Evolutionary conservation across 1,284 basidiomycete genomes (phyloP), one percentile per base, ranked within the genome.

Genomic region (Rhodotorula sp.): DNA sequence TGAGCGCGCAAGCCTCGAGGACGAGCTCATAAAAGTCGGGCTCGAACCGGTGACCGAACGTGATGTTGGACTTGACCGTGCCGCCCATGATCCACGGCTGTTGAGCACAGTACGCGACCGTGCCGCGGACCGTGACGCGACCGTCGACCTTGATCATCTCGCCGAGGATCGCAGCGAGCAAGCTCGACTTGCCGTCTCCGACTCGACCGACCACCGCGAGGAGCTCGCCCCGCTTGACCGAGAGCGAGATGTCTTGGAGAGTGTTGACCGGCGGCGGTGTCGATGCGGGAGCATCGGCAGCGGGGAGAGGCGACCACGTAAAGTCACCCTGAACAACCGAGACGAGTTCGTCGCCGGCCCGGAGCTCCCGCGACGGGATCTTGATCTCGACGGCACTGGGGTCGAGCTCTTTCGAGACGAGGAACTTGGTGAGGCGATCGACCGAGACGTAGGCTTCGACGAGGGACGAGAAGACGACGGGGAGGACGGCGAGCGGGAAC

Each of bases 31-130:
- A 84, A 61, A 82, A 83, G 52, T 80, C 80, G 73, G 91, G 89
- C 68, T 97, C 91, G 73, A 90, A 97, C 72, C 89, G 87, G 80
- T 94, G 91, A 14, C 90, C 93, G 82, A 97, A 97, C 49, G 92
- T 79, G 71, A 97, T 96, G 78, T 96, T 97, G 65, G 93, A 91
- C 65, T 89, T 87, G 67, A 96, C 87, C 0, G 91, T 89, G 87
- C 91, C 90, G 90, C 58, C 63, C 82, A 87, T 87, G 76, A 92
- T 90, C 91, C 94, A 97, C 47, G 93, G 91, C 78, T 89, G 91
- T 79, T 97, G 95, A 39, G 89, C 87, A 21, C 92, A 93, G 82
- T 96, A 97, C 0, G 93, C 89, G n/a, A 96, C 84, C 15, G 84
- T 69, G 2, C 94, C 94, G 26, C 85, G 85, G 1, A 97, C 78